Evolutionary conservation across 108 stramenopile species (phyloP).

Genomic region (Skeletonema tropicum): DNA sequence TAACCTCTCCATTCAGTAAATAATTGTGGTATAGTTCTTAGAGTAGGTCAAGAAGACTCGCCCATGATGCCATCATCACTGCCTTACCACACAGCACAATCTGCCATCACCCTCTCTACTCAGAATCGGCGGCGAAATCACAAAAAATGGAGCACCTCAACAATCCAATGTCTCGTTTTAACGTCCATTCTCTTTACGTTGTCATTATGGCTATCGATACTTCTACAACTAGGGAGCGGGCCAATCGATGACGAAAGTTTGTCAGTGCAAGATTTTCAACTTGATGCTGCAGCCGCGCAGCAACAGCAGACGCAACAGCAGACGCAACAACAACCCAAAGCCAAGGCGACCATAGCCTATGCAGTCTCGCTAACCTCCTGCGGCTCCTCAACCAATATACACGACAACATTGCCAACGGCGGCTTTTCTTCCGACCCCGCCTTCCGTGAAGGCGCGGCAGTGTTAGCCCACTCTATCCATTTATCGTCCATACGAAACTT

Average conservation of each 20-base stretch:
- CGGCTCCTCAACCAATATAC: constrained; percentile 26
- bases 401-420: constrained; percentile 16
- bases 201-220: constrained; percentile 9
- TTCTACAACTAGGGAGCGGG: neutral
- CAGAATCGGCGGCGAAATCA: constrained; percentile 5
- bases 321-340: constrained; percentile 2
- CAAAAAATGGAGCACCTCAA: constrained; percentile 10
- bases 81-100: neutral
- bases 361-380: constrained; percentile 87
- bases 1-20: too few relatives aligned
- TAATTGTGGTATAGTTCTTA: too few relatives aligned
- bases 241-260: neutral
- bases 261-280: neutral
- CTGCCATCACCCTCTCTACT: neutral
- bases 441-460: constrained; percentile 78
- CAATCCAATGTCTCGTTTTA: constrained; percentile 16
- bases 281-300: neutral
- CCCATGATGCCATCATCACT: neutral
- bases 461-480: constrained; percentile 76
- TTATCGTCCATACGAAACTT: constrained; percentile 54
- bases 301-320: constrained; percentile 4
- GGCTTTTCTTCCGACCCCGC: constrained; percentile 48
- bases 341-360: constrained; percentile 68
- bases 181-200: constrained; percentile 8
- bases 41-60: neutral